Conservation (phyloP, 2,329 filamentous ascomycete genomes). For the Penicillium griseofulvum region DNA sequence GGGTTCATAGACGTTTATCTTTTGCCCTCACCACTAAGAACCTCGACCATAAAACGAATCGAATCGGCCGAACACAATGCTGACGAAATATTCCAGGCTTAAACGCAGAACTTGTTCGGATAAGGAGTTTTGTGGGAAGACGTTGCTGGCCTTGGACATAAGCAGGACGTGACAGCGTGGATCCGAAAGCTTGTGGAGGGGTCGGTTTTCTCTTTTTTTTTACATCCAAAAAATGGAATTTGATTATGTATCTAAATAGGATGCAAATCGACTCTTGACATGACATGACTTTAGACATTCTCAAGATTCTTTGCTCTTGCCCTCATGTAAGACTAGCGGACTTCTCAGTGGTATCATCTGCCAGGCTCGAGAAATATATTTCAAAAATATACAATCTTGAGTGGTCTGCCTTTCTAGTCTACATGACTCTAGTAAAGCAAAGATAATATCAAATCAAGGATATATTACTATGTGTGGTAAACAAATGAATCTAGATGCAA, state of each 20-base stretch:
- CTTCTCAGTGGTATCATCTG: not conserved
- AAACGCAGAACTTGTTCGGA: conserved; percentile 32
- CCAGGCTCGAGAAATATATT: not conserved
- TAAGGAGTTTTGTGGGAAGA: conserved; percentile 38
- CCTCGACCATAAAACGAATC: not conserved
- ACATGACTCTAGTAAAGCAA: not conserved
- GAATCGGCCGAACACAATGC: not conserved
- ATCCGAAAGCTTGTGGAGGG: conserved; percentile 32
- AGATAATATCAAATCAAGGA: not conserved
- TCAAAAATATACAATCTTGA: not conserved
- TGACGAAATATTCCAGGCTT: conserved; percentile 27
- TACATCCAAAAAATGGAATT: conserved; percentile 34
- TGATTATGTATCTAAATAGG: conserved; percentile 43
- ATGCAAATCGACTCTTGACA: conserved; percentile 41
- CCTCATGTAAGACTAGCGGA: not conserved
- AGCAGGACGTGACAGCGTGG: conserved; percentile 29
- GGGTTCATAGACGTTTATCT: not conserved
- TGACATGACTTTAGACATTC: conserved; percentile 33
- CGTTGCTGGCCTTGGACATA: conserved; percentile 30
- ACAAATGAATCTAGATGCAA: not conserved
- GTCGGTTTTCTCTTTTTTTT: conserved; percentile 33
- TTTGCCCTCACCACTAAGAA: not conserved
- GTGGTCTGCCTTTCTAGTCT: not conserved
- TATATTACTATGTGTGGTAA: not conserved
- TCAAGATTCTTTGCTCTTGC: conserved; percentile 4